These are phyloP conservation scores for Tolypocladium sp. DNA, from an alignment of 2,329 filamentous ascomycete species.

Conservation along the genomic window DNA sequence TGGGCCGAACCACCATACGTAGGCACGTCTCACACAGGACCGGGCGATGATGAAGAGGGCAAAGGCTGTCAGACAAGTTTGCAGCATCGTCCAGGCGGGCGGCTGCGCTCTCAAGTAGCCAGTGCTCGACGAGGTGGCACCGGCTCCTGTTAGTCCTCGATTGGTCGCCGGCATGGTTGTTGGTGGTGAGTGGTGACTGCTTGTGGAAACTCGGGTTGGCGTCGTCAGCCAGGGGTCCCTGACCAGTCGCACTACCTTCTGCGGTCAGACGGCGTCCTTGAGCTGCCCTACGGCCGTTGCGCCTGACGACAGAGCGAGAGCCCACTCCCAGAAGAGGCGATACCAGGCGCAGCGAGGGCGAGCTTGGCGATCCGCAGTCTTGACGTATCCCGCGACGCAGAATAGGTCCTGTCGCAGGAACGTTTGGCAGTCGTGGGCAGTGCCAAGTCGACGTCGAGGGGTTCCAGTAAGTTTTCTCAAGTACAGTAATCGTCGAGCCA, in stretches of 20 bases:
- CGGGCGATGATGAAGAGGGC: constrained; percentile 24
- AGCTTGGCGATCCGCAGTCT: neutral
- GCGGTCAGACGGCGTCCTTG: constrained; percentile 22
- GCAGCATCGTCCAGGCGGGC: constrained; percentile 18
- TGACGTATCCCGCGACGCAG: neutral
- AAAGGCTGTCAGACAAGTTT: constrained; percentile 21
- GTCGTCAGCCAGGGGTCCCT: constrained; percentile 20
- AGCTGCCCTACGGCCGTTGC: constrained; percentile 16
- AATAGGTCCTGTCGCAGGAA: no score
- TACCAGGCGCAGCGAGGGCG: neutral
- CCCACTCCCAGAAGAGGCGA: neutral
- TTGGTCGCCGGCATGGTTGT: constrained; percentile 21
- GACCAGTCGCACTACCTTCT: constrained; percentile 21
- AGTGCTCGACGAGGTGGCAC: constrained; percentile 14
- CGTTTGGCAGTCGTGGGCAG: neutral
- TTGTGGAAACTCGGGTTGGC: constrained; percentile 20
- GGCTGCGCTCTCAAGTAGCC: constrained; percentile 21
- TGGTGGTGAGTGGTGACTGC: constrained; percentile 11
- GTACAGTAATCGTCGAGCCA: no score
- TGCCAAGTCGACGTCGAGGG: neutral
- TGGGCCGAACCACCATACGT: constrained; percentile 10
- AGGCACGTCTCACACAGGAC: constrained; percentile 15
- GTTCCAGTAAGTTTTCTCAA: no score
- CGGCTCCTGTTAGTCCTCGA: constrained; percentile 19
- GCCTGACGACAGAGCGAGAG: neutral